Conservation (phyloP, 2,329 filamentous ascomycete genomes). For the Hypomyces perniciosus region DNA sequence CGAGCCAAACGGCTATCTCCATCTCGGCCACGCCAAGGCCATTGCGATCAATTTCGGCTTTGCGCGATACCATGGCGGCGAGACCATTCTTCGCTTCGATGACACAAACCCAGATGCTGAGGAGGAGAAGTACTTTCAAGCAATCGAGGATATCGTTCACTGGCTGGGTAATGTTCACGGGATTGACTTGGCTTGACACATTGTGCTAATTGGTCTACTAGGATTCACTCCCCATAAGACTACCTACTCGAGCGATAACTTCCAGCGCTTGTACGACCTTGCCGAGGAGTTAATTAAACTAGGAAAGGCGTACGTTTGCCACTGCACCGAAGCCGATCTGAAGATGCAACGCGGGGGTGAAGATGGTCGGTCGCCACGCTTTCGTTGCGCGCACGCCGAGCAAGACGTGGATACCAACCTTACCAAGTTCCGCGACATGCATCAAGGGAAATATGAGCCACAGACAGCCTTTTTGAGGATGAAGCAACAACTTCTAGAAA, state of each 20-base stretch:
- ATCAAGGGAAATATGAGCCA: constrained; percentile 82
- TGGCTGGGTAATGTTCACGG: constrained; percentile 26
- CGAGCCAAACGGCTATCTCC: constrained; percentile 88
- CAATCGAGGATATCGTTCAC: constrained; percentile 69
- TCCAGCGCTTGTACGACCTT: constrained; percentile 78
- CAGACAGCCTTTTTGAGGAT: constrained; percentile 81
- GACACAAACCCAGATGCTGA: constrained; percentile 95
- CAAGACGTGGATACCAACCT: constrained; percentile 71
- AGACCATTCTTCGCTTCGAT: constrained; percentile 60
- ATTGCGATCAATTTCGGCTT: constrained; percentile 97
- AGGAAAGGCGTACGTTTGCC: constrained; percentile 76
- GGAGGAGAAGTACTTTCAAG: constrained; percentile 80
- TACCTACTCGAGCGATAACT: constrained; percentile 88
- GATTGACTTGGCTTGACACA: background rate
- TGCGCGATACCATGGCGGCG: constrained; percentile 73
- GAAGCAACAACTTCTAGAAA: constrained; percentile 76
- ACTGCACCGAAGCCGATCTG: constrained; percentile 76
- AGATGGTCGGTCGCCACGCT: constrained; percentile 61
- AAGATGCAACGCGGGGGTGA: constrained; percentile 82
- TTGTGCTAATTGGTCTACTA: constrained; percentile 7
- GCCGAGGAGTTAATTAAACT: constrained; percentile 76
- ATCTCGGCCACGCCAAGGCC: constrained; percentile 91
- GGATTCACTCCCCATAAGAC: constrained; percentile 69
- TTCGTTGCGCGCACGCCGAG: constrained; percentile 73
- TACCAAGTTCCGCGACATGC: constrained; percentile 80